Base-by-base conservation (phyloP, 1,284 basidiomycete species). In the Trichosporon faecale region DNA sequence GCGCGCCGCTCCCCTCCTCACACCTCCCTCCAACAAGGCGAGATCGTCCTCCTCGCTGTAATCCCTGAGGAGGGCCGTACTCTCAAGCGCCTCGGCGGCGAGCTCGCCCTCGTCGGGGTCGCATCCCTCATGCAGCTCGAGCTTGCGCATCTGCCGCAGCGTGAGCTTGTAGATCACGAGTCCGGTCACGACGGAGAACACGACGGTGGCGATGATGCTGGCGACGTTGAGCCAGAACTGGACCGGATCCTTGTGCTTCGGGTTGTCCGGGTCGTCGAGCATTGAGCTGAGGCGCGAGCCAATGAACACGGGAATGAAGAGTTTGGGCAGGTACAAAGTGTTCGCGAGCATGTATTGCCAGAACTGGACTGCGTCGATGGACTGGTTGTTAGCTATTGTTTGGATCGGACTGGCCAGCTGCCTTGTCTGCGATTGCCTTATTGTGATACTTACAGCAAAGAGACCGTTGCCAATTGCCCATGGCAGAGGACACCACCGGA, bases 401-500 rank as follows among this genome's bases (percentile, higher is more conserved):
- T 33, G 33, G 33, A n/a, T n/a, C n/a, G n/a, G n/a, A n/a, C n/a
- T n/a, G n/a, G n/a, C n/a, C n/a, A n/a, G n/a, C n/a, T n/a, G n/a
- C n/a, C n/a, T n/a, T n/a, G n/a, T n/a, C n/a, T n/a, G n/a, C n/a
- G 40, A n/a, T 18, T 44, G 1, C 2, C 11, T 18, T 18, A 16
- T 14, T 3, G 3, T 3, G 3, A 18, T 9, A 77, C 82, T 74
- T 69, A 83, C 82, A 8, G 82, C 82, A 71, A 84, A 84, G 3
- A 83, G 72, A 2, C 82, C 82, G 70, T 83, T 84, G 5, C 79
- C 79, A 9, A 84, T 73, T 4, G 79, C 80, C 80, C 80, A 84
- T 5, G 83, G 83, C 16, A 84, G 70, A 6, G 83, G 83, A 68
- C 82, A 83, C 72, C 79, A 84, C 9, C 83, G 70, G 67, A 84